phyloP scores from a whole-genome alignment of 164 flowering plant species.

The Platanus orientalis region DNA sequence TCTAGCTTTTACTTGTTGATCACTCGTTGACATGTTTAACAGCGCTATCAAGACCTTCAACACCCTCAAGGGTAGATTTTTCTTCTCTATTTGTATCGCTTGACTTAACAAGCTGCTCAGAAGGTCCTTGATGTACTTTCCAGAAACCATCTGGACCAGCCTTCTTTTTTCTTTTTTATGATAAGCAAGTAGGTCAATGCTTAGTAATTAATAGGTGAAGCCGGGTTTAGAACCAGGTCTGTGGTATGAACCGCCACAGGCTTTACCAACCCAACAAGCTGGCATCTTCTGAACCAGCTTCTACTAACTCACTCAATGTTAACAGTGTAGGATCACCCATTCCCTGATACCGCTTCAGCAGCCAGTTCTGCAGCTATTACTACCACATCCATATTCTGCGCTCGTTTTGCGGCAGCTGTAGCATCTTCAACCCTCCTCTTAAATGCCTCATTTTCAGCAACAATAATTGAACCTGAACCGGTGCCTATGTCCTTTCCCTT shows the following conservation, averaged over 20 bases:
- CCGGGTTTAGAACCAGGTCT: too few relatives aligned
- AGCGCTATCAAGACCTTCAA: conserved; percentile 17
- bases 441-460: conserved; percentile 79
- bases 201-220: too few relatives aligned
- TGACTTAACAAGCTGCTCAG: conserved; percentile 23
- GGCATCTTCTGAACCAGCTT: too few relatives aligned
- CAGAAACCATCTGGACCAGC: conserved; percentile 70
- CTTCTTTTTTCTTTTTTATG: too few relatives aligned
- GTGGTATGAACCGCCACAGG: too few relatives aligned
- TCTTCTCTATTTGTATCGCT: conserved; percentile 14
- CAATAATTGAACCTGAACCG: conserved; percentile 48
- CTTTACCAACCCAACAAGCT: too few relatives aligned
- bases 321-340: conserved; percentile 82
- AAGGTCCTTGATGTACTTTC: conserved; percentile 34
- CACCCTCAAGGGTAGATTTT: conserved; percentile 8
- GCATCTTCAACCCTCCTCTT: conserved; percentile 81
- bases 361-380: conserved; percentile 93
- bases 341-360: conserved; percentile 87
- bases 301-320: conserved; percentile 38
- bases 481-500: conserved; percentile 37
- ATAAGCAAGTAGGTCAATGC: too few relatives aligned
- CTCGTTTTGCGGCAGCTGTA: conserved; percentile 76
- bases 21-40: conserved; percentile 16
- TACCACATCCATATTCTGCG: conserved; percentile 89
- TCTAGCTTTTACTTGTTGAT: conserved; percentile 26